Conservation (phyloP, 139 green algal genomes). For the Haematococcus sp. region DNA sequence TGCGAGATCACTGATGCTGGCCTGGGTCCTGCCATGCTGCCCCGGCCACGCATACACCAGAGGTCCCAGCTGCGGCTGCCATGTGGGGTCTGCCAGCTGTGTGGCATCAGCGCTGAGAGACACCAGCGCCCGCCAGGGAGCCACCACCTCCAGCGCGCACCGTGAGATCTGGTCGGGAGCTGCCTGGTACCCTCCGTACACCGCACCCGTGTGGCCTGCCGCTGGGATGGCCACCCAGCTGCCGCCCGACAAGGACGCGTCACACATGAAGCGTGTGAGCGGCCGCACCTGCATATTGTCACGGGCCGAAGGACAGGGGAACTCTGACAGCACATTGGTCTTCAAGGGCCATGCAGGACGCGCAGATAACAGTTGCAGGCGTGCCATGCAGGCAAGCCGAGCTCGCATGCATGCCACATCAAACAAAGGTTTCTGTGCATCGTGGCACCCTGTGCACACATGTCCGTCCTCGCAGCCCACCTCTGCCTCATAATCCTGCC, state of each 20-base stretch:
- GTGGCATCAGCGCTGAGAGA: conserved; percentile 71
- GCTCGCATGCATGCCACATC: no score
- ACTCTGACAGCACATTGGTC: no score
- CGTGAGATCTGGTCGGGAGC: conserved; percentile 7
- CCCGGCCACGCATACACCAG: neutral
- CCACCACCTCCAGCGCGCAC: conserved; percentile 50
- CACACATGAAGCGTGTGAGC: conserved; percentile 71
- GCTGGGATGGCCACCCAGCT: conserved; percentile 53
- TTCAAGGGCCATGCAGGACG: no score
- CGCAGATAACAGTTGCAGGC: no score
- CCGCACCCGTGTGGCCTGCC: neutral
- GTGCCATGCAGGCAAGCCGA: no score
- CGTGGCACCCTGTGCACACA: no score
- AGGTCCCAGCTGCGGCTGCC: conserved; percentile 28
- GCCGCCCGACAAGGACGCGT: conserved; percentile 55
- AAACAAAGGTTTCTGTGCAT: no score
- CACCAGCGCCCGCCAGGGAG: conserved; percentile 43
- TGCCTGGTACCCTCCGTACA: neutral
- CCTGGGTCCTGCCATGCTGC: neutral
- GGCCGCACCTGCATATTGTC: conserved; percentile 36
- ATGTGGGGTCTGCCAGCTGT: conserved; percentile 61
- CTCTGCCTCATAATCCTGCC: neutral
- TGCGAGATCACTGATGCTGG: neutral
- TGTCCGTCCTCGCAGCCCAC: no score
- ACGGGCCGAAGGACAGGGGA: no score